Evolutionary conservation across 164 flowering plant species (phyloP).

Genomic region (Berberis vulgaris): DNA sequence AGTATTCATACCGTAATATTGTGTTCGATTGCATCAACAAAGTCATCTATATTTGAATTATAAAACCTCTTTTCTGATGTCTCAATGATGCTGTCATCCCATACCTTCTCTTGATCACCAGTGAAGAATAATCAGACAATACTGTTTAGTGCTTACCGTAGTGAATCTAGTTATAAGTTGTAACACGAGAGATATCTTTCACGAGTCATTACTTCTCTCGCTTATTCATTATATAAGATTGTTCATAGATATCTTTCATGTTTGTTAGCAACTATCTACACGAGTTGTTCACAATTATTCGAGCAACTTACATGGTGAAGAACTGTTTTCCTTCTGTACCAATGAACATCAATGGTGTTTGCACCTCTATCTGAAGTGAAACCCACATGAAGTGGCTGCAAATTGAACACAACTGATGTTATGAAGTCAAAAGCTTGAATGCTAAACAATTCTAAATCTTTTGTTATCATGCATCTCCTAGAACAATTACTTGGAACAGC

Average conservation of each 20-base stretch:
- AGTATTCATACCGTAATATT: slow-evolving; percentile 54
- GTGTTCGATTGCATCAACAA: slow-evolving; percentile 48
- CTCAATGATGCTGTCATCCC: slow-evolving; percentile 68
- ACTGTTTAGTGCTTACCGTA: no score
- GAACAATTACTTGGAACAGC: not conserved
- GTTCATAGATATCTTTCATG: no score
- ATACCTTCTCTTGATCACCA: slow-evolving; percentile 32
- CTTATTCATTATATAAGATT: no score
- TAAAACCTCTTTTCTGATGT: slow-evolving; percentile 59
- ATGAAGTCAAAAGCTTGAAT: not conserved
- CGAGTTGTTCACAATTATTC: not conserved
- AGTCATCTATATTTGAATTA: slow-evolving; percentile 31
- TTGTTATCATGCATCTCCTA: not conserved
- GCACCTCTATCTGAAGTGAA: slow-evolving; percentile 73
- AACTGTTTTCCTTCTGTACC: slow-evolving; percentile 68
- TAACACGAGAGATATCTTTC: no score
- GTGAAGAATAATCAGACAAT: not conserved
- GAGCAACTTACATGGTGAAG: slow-evolving; percentile 68
- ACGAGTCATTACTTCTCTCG: no score
- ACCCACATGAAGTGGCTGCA: slow-evolving; percentile 88
- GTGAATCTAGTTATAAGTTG: no score
- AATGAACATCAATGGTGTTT: slow-evolving; percentile 73
- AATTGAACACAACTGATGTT: not conserved
- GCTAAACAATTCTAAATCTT: not conserved
- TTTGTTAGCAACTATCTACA: not conserved